Percentiles rank a stretch among this genome's conserved stretches.
Conservation (phyloP, 2,329 filamentous ascomycete species). For the Lasiodiplodia gonubiensis region DNA sequence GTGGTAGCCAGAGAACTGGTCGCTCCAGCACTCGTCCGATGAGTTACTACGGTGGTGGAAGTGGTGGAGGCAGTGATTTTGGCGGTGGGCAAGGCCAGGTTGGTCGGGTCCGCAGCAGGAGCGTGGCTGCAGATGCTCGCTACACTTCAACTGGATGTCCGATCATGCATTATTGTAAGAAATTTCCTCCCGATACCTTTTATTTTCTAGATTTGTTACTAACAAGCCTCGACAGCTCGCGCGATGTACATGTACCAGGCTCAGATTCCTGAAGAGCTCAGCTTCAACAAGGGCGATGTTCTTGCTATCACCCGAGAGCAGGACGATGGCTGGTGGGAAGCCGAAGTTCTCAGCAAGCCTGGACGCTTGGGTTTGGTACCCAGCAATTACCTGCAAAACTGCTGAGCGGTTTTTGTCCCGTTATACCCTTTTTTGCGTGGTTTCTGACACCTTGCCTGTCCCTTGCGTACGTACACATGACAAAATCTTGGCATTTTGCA, state of each 20-base stretch:
- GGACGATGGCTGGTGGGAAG: constrained; percentile 99
- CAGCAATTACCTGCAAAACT: constrained; percentile 70
- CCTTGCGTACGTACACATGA: constrained; percentile 3
- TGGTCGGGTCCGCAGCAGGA: constrained; percentile 72
- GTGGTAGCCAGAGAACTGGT: constrained; percentile 47
- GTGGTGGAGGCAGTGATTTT: constrained; percentile 39
- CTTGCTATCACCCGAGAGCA: constrained; percentile 87
- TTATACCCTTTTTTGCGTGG: neutral
- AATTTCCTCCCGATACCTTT: neutral
- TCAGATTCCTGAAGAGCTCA: constrained; percentile 92
- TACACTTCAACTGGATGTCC: constrained; percentile 79
- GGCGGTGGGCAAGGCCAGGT: constrained; percentile 38
- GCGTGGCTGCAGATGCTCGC: constrained; percentile 69
- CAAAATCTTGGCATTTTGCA: neutral
- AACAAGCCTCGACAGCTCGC: constrained; percentile 66
- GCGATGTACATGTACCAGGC: constrained; percentile 94
- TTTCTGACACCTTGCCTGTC: neutral
- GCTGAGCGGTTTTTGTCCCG: constrained; percentile 39
- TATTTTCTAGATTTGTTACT: neutral
- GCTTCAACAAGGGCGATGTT: constrained; percentile 90
- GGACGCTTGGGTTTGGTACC: constrained; percentile 65
- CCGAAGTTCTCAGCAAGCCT: constrained; percentile 76
- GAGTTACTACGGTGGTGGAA: constrained; percentile 50
- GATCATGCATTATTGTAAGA: constrained; percentile 93
- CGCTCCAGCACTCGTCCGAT: constrained; percentile 44